Percentiles rank a stretch among this genome's conserved stretches.
phyloP scores from a whole-genome alignment of 441 rosid species.

The Geranium incanum region DNA sequence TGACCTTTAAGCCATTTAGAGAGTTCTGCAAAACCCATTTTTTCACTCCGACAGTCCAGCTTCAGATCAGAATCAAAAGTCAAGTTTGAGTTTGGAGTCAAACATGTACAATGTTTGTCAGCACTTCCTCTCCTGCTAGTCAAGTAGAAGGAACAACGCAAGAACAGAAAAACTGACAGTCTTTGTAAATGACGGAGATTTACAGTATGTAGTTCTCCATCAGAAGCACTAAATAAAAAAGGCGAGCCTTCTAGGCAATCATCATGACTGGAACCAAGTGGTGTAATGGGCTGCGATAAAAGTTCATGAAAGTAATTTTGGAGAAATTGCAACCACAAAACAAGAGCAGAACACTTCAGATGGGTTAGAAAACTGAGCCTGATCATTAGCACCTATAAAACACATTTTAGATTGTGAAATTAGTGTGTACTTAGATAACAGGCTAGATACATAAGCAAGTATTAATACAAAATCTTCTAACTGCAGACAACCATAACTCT shows the following conservation, averaged over 20 bases:
- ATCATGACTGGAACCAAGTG: conserved; percentile 25
- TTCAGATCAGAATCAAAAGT: conserved; percentile 21
- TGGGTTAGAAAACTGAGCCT: conserved; percentile 52
- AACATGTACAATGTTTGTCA: conserved; percentile 31
- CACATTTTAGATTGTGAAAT: conserved; percentile 13
- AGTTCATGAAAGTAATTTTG: conserved; percentile 49
- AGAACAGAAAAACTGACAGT: conserved; percentile 54
- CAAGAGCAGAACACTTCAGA: conserved; percentile 31
- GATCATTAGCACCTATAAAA: conserved; percentile 68
- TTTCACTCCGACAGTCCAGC: conserved; percentile 28
- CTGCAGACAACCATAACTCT: not conserved
- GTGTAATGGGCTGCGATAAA: conserved; percentile 34
- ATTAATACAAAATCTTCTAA: not conserved
- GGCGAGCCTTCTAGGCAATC: conserved; percentile 71
- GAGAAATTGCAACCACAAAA: conserved; percentile 71
- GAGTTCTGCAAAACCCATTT: conserved; percentile 47
- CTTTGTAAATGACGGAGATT: conserved; percentile 53
- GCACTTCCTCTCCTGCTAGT: conserved; percentile 35
- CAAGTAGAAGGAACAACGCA: conserved; percentile 59
- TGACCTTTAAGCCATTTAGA: conserved; percentile 55
- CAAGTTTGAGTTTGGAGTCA: conserved; percentile 24
- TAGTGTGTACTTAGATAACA: conserved; percentile 1
- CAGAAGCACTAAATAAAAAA: conserved; percentile 38
- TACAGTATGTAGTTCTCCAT: conserved; percentile 26
- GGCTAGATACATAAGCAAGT: not conserved